phyloP scores from a whole-genome alignment of 352 stramenopile species.

The Phytopythium chamaehyphon region DNA sequence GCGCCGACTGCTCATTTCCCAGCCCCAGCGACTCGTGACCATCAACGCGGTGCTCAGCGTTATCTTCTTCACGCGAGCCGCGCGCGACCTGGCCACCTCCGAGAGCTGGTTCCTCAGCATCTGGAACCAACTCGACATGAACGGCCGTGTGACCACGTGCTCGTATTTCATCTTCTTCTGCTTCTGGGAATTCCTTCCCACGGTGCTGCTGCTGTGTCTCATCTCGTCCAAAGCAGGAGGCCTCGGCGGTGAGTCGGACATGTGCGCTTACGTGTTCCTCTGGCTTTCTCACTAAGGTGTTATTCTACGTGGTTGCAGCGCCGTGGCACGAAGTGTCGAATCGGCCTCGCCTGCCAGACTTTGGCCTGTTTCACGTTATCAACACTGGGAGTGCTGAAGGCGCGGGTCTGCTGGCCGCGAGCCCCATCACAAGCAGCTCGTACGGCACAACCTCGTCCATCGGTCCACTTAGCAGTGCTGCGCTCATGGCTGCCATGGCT shows the following conservation, averaged over 20 bases:
- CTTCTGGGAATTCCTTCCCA: conserved; percentile 86
- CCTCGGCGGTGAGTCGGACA: conserved; percentile 47
- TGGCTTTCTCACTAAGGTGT: background rate
- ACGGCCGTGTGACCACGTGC: conserved; percentile 72
- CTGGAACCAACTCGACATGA: conserved; percentile 86
- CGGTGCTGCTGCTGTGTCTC: conserved; percentile 70
- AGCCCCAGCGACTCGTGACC: conserved; percentile 71
- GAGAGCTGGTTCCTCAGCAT: conserved; percentile 85
- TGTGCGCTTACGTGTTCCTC: conserved; percentile 1
- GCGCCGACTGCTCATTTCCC: conserved; percentile 65
- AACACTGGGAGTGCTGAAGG: conserved; percentile 36
- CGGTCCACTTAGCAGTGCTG: conserved; percentile 9
- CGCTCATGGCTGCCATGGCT: background rate
- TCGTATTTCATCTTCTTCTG: conserved; percentile 83
- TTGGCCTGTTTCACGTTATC: conserved; percentile 86
- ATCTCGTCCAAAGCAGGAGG: conserved; percentile 80
- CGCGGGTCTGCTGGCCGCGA: conserved; percentile 51
- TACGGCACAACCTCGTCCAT: conserved; percentile 48
- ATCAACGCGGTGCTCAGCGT: conserved; percentile 77
- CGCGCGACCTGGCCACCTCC: conserved; percentile 73
- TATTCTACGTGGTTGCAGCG: conserved; percentile 26
- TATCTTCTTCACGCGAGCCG: conserved; percentile 79
- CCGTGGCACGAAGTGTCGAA: conserved; percentile 54
- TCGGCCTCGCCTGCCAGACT: conserved; percentile 69
- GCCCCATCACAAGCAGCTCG: conserved; percentile 44